Conservation (phyloP, 2,329 filamentous ascomycete genomes). For the Aspergillus carbonarius region DNA sequence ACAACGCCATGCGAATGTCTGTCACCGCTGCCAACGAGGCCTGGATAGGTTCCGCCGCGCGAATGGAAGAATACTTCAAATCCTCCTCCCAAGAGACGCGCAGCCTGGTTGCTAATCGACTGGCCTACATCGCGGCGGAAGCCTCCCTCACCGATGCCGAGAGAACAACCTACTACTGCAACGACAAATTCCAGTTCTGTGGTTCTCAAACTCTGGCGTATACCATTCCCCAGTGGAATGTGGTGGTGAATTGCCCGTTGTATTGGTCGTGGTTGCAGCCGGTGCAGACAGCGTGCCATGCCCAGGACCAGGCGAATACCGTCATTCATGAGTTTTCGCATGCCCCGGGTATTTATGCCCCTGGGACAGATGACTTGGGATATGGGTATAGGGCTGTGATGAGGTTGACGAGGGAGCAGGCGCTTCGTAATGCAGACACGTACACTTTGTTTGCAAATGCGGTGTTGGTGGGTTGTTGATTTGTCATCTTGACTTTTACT, state of each 20-base stretch:
- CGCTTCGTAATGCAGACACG: constrained; percentile 65
- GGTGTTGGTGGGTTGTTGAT: not conserved
- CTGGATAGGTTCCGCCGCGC: constrained; percentile 41
- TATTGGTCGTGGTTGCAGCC: constrained; percentile 55
- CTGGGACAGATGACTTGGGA: constrained; percentile 59
- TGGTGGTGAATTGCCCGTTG: constrained; percentile 63
- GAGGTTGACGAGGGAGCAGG: constrained; percentile 49
- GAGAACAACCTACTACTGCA: constrained; percentile 58
- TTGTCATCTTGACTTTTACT: no score
- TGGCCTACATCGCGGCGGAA: constrained; percentile 56
- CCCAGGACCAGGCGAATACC: constrained; percentile 65
- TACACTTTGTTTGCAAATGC: constrained; percentile 56
- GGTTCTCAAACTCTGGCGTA: constrained; percentile 58
- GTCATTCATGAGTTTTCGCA: constrained; percentile 67
- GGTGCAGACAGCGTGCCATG: constrained; percentile 56
- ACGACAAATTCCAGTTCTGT: constrained; percentile 57
- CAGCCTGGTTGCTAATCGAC: constrained; percentile 51
- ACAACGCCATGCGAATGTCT: constrained; percentile 48
- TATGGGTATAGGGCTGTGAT: constrained; percentile 56
- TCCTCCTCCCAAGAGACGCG: constrained; percentile 49
- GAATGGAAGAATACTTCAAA: constrained; percentile 60
- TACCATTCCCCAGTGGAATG: constrained; percentile 54
- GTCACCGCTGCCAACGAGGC: constrained; percentile 56
- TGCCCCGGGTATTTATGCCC: constrained; percentile 51
- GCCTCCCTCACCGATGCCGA: constrained; percentile 53